Percentiles rank a stretch among this genome's conserved stretches.
Evolutionary conservation across 306 rosid genomes (phyloP).

Genomic region (Prunus armeniaca): DNA sequence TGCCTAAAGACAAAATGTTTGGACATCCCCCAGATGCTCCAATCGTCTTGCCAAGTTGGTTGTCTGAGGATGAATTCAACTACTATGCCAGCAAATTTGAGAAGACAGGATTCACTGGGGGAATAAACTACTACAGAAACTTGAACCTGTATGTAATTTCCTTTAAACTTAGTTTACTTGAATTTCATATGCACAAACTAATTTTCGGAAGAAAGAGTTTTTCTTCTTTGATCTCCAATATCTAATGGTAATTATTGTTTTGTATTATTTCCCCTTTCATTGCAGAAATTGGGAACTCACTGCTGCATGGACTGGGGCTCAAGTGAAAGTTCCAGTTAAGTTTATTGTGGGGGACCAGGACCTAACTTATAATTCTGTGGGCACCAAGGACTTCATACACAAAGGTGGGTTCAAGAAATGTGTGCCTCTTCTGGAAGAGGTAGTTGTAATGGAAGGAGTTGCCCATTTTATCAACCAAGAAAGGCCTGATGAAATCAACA

Average conservation of each 20-base stretch:
- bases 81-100: slow-evolving; percentile 53
- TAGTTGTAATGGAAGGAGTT: slow-evolving; percentile 63
- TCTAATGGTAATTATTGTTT: not conserved
- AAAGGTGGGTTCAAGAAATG: slow-evolving; percentile 70
- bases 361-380: slow-evolving; percentile 50
- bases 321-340: slow-evolving; percentile 66
- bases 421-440: slow-evolving; percentile 70
- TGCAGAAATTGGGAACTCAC: slow-evolving; percentile 82
- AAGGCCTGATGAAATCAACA: slow-evolving; percentile 54
- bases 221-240: no score
- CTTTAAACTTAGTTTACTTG: not conserved
- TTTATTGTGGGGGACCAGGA: slow-evolving; percentile 78
- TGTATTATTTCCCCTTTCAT: not conserved
- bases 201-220: no score
- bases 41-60: slow-evolving; percentile 58
- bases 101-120: slow-evolving; percentile 68
- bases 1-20: slow-evolving; percentile 56
- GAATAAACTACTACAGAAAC: slow-evolving; percentile 67
- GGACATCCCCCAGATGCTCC: slow-evolving; percentile 46
- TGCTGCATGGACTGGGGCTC: slow-evolving; percentile 64
- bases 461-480: slow-evolving; percentile 74
- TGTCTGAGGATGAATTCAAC: slow-evolving; percentile 58
- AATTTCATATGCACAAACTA: not conserved
- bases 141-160: slow-evolving; percentile 48
- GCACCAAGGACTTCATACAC: slow-evolving; percentile 61